These are phyloP conservation scores for Pichia terricola DNA, from an alignment of 1,139 yeast genomes.

Conservation along the genomic window DNA sequence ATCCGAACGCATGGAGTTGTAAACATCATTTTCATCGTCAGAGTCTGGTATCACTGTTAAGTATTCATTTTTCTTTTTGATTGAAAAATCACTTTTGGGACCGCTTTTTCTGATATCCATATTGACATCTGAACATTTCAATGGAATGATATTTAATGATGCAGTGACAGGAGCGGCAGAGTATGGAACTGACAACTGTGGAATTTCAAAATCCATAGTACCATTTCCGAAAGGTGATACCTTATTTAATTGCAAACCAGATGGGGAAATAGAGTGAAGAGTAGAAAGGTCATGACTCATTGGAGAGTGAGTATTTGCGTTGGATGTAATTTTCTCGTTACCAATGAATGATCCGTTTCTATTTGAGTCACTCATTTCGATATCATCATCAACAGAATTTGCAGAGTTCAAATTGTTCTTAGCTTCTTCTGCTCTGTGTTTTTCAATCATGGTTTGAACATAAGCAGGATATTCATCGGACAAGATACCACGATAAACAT, in stretches of 20 bases:
- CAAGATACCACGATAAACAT: constrained; percentile 68
- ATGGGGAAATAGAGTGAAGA: constrained; percentile 19
- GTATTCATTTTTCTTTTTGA: constrained; percentile 7
- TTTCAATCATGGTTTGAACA: constrained; percentile 44
- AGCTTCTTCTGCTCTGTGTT: constrained; percentile 26
- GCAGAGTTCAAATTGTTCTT: constrained; percentile 16
- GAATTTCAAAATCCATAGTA: constrained; percentile 35
- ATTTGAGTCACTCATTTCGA: constrained; percentile 6
- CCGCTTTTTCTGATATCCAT: neutral
- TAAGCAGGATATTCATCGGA: constrained; percentile 64
- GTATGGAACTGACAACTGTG: constrained; percentile 58
- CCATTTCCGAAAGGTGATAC: constrained; percentile 38
- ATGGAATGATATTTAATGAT: constrained; percentile 29
- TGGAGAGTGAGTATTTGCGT: neutral
- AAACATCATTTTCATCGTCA: constrained; percentile 14
- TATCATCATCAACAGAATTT: constrained; percentile 10
- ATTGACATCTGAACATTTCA: neutral
- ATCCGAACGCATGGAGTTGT: constrained; percentile 16
- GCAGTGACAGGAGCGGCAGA: constrained; percentile 73
- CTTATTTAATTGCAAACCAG: constrained; percentile 21
- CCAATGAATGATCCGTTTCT: constrained; percentile 1
- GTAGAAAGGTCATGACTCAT: constrained; percentile 8
- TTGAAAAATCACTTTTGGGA: constrained; percentile 7
- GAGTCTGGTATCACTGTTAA: constrained; percentile 17
- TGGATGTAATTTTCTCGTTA: neutral